Evolutionary conservation across 2,329 filamentous ascomycete genomes (phyloP).

Genomic region (Westerdykella ornata): DNA sequence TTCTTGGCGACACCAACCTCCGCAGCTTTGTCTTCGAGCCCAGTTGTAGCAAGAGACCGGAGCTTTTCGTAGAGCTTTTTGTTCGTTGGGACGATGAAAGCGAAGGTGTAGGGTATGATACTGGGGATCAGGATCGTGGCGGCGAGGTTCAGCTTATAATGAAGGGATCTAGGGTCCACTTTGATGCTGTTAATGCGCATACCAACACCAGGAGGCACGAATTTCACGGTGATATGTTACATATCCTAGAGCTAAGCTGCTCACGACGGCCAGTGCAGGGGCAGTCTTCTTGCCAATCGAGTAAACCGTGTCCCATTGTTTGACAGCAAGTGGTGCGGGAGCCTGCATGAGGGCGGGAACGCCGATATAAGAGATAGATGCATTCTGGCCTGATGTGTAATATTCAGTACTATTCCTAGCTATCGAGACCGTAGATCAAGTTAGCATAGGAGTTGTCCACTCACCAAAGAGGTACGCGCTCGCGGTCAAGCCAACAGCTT

Average conservation of each 20-base stretch:
- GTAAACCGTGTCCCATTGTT: constrained; percentile 49
- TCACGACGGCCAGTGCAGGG: constrained; percentile 37
- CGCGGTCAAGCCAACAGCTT: constrained; percentile 48
- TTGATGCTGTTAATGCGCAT: constrained; percentile 8
- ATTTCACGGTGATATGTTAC: constrained; percentile 41
- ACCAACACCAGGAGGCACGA: background rate
- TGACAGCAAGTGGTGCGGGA: constrained; percentile 50
- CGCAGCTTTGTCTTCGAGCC: constrained; percentile 34
- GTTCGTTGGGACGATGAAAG: constrained; percentile 46
- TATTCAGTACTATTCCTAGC: background rate
- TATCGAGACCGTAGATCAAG: background rate
- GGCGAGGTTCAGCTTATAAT: constrained; percentile 42
- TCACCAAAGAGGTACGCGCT: constrained; percentile 44
- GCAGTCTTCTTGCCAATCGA: constrained; percentile 37
- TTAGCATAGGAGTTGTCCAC: constrained; percentile 2
- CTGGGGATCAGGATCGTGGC: constrained; percentile 43
- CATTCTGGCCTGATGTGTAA: constrained; percentile 27
- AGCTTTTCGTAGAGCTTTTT: constrained; percentile 43
- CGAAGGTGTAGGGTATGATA: constrained; percentile 49
- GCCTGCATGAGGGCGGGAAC: constrained; percentile 51
- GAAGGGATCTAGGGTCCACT: constrained; percentile 25
- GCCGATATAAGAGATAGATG: constrained; percentile 38
- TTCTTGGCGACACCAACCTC: constrained; percentile 38
- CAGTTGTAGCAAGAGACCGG: constrained; percentile 34
- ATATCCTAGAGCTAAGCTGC: constrained; percentile 41